Conservation (phyloP, 805 yeast species). For the Tetrapisispora phaffii region DNA sequence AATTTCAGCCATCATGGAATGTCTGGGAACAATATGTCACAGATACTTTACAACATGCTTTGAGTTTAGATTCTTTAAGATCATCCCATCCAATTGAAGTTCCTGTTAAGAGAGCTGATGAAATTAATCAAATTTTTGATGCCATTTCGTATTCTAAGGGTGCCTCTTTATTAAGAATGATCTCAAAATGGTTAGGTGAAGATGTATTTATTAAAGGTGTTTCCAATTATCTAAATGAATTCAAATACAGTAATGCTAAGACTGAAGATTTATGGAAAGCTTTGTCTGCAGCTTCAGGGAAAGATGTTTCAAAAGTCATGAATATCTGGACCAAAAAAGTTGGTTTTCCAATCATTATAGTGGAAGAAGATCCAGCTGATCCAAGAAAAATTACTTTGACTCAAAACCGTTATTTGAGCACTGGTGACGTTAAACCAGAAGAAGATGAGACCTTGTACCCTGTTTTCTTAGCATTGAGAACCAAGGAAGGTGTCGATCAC, state of each 20-base stretch:
- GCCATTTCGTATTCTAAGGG: slow-evolving; percentile 79
- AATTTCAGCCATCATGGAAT: slow-evolving; percentile 74
- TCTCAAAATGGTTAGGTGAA: slow-evolving; percentile 70
- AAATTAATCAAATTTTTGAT: slow-evolving; percentile 76
- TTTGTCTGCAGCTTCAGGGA: slow-evolving; percentile 56
- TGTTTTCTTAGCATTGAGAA: slow-evolving; percentile 57
- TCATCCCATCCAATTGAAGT: slow-evolving; percentile 83
- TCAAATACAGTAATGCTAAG: slow-evolving; percentile 67
- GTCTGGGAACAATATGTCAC: slow-evolving; percentile 79
- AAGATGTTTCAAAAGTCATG: slow-evolving; percentile 66
- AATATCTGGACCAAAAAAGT: slow-evolving; percentile 71
- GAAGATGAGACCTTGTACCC: slow-evolving; percentile 65
- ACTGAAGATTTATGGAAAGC: slow-evolving; percentile 74
- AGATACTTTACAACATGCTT: slow-evolving; percentile 65
- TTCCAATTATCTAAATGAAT: slow-evolving; percentile 63
- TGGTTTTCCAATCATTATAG: slow-evolving; percentile 68
- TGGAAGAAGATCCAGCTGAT: slow-evolving; percentile 42
- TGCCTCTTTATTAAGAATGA: slow-evolving; percentile 69
- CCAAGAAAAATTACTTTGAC: slow-evolving; percentile 38
- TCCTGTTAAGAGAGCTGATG: slow-evolving; percentile 67
- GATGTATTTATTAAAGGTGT: slow-evolving; percentile 72
- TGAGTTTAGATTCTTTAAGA: slow-evolving; percentile 66
- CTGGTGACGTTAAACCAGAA: slow-evolving; percentile 68
- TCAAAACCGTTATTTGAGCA: slow-evolving; percentile 65
- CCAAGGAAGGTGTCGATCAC: slow-evolving; percentile 51